Percentiles rank a stretch among this genome's conserved stretches.
phyloP scores from a whole-genome alignment of 345 rosid genomes.

The Eucalyptus sideroxylon region DNA sequence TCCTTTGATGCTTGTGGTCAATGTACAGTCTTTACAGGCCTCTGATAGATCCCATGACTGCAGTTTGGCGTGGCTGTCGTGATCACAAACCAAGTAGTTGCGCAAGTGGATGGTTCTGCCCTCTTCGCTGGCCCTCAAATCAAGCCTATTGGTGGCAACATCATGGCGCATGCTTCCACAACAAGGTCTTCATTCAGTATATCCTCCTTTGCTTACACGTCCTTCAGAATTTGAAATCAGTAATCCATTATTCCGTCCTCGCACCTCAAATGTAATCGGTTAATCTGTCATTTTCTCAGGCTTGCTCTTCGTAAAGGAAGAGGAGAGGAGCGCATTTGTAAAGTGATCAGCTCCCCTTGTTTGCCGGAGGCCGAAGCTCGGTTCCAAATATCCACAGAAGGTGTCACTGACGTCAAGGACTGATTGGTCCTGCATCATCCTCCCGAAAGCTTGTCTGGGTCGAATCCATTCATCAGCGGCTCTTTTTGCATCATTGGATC shows the following conservation, averaged over 20 bases:
- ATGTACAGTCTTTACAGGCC: neutral
- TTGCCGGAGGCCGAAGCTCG: slow-evolving; percentile 90
- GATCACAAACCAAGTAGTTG: slow-evolving; percentile 93
- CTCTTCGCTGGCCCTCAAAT: slow-evolving; percentile 95
- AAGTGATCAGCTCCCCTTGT: slow-evolving; percentile 96
- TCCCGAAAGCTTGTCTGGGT: neutral
- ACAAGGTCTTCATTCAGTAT: slow-evolving; percentile 41
- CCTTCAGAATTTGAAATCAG: neutral
- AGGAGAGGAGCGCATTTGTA: slow-evolving; percentile 93
- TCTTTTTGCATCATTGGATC: neutral
- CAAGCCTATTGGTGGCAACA: slow-evolving; percentile 95
- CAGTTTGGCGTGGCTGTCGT: slow-evolving; percentile 97
- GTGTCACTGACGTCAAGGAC: slow-evolving; percentile 81
- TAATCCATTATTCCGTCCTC: neutral
- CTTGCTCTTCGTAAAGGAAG: slow-evolving; percentile 89
- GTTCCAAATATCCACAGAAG: slow-evolving; percentile 78
- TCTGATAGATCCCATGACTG: neutral
- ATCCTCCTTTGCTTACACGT: neutral
- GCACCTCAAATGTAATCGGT: neutral
- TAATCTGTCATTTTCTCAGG: slow-evolving; percentile 12
- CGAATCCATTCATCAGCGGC: neutral
- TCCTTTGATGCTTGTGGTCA: neutral
- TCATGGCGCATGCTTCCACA: slow-evolving; percentile 99
- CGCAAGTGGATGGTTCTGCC: slow-evolving; percentile 98
- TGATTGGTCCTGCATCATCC: slow-evolving; percentile 5